Conservation (phyloP, 1,284 basidiomycete genomes). For the Sporisorium exsertum region DNA sequence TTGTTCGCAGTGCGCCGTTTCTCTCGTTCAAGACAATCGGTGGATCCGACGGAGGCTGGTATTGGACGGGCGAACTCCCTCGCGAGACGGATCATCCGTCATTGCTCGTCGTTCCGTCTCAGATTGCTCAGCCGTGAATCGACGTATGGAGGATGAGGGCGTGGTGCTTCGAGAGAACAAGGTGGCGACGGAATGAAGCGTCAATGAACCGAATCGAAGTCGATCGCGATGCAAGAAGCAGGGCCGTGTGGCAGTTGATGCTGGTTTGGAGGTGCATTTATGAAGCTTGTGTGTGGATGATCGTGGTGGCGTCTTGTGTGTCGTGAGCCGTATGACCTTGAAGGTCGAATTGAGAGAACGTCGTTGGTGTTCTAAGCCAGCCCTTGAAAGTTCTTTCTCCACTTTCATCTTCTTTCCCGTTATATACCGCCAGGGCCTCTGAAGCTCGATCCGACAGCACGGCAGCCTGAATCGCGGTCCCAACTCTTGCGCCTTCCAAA, state of each 20-base stretch:
- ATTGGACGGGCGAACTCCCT: slow-evolving; percentile 40
- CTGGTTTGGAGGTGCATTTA: neutral
- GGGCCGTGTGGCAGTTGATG: neutral
- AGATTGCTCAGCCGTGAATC: neutral
- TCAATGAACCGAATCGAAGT: neutral
- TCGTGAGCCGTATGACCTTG: neutral
- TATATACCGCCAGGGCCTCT: neutral
- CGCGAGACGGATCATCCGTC: slow-evolving; percentile 18
- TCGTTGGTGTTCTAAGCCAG: slow-evolving; percentile 28
- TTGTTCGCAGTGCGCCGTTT: slow-evolving; percentile 21
- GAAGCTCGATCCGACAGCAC: neutral
- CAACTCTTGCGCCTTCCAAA: slow-evolving; percentile 11
- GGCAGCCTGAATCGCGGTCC: slow-evolving; percentile 18
- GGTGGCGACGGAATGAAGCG: neutral
- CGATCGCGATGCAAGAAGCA: neutral
- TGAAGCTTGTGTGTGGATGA: neutral
- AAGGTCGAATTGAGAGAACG: slow-evolving; percentile 20
- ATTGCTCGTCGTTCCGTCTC: slow-evolving; percentile 7
- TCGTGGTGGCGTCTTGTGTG: neutral
- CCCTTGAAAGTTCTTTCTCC: neutral
- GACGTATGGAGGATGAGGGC: neutral
- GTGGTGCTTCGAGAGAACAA: neutral
- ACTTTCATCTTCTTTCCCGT: neutral
- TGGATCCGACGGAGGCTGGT: slow-evolving; percentile 17
- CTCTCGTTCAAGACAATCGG: slow-evolving; percentile 31